These are phyloP conservation scores for Orobanche coerulescens DNA, from an alignment of 257 asterid genomes.

Conservation along the genomic window DNA sequence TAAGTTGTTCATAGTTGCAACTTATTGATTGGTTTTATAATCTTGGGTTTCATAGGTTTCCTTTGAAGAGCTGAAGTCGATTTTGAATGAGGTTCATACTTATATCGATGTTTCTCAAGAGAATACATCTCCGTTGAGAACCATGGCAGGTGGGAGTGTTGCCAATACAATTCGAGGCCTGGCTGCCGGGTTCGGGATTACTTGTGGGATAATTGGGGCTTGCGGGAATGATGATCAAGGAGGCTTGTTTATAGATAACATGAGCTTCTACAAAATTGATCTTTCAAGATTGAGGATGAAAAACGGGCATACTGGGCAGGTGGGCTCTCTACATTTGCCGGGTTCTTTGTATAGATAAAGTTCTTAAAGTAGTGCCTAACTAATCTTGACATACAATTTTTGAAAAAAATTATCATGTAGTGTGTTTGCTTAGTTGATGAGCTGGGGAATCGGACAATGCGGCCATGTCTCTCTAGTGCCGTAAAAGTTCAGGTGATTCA, in stretches of 20 bases:
- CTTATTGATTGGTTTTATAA: not conserved
- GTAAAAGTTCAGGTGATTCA: conserved; percentile 79
- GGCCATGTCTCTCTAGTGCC: conserved; percentile 85
- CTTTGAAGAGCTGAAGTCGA: conserved; percentile 59
- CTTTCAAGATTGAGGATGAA: conserved; percentile 72
- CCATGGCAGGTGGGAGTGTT: conserved; percentile 97
- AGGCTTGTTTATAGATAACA: conserved; percentile 56
- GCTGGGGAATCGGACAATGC: conserved; percentile 88
- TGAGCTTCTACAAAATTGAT: conserved; percentile 66
- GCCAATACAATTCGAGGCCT: conserved; percentile 93
- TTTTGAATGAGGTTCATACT: conserved; percentile 51
- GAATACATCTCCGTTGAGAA: conserved; percentile 41
- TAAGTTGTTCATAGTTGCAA: not conserved
- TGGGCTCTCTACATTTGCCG: conserved; percentile 19
- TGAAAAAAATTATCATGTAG: conserved; percentile 33
- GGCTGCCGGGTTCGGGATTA: conserved; percentile 78
- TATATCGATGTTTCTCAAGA: conserved; percentile 43
- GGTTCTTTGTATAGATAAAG: not conserved
- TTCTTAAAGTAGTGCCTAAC: not conserved
- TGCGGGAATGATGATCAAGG: conserved; percentile 90
- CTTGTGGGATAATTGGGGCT: conserved; percentile 90
- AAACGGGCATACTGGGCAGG: conserved; percentile 82
- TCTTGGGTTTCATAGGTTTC: conserved; percentile 49
- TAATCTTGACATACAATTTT: conserved; percentile 9
- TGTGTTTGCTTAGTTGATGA: conserved; percentile 98